Evolutionary conservation across 169 alveolate genomes (phyloP), one percentile per base, ranked within the genome.

Genomic region (Plasmodium sp.): DNA sequence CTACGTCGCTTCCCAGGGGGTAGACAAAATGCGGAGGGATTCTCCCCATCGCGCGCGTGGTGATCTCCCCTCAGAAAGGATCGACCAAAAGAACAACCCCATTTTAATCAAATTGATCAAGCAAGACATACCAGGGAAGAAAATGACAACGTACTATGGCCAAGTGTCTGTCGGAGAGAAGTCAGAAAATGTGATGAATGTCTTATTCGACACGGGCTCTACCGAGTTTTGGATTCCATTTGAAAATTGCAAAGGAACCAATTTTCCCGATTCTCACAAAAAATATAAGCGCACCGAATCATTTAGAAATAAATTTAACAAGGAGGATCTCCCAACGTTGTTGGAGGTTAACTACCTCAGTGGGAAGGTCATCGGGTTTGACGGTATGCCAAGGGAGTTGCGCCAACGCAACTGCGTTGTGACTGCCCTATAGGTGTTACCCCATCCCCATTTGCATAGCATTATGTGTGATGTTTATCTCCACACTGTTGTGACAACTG

Each of bases 131-230:
- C 41, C 51, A n/a, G 48, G 92, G 3, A 71, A 91, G 22, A 91
- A 91, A 81, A 12, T 91, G 58, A 67, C 91, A 22, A 91, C 95
- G 9, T 91, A 91, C 84, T 92, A 92, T 85, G 95, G 95, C 12
- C 56, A 92, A 36, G 71, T 92, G 81, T 14, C 77, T 33, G 39
- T 92, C 18, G 95, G 95, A 27, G 92, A 84, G 58, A 83, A 95
- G 27, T 95, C 88, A 34, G 93, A 84, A 48, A 88, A 95, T 79
- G 83, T 73, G 7, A 45, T 96, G 22, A 96, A 95, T 83, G 98
- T 96, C 18, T 91, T 96, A 58, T 96, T 96, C 92, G 98, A 96
- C 92, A 96, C 98, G 9, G 98, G 98, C 73, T 96, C 98, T 12
- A 92, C 98, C 5, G 97, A 96, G 84, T 83, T 96, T 33, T 96